Evolutionary conservation across 768 basidiomycete genomes (phyloP), one percentile per base, ranked within the genome.

Genomic region (Chalciporus chontae): DNA sequence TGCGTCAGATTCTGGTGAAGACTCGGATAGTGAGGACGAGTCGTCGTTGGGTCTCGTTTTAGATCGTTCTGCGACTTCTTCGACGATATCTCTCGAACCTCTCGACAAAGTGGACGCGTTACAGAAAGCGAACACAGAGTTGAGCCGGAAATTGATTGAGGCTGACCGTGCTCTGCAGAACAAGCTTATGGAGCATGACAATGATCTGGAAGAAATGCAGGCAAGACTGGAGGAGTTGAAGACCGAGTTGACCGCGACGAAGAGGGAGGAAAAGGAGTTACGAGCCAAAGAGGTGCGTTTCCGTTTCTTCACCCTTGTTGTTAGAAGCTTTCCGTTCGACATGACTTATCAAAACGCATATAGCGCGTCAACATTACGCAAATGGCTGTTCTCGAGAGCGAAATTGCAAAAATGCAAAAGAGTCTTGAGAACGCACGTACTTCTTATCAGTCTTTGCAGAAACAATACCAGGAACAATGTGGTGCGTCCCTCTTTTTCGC

Each of bases 211-310:
- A 57, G 88, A 92, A 51, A 78, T 90, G 69, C 85, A 94, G 60
- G 70, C 69, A 4, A 75, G 79, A 26, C 64, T 95, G 50, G 94
- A 96, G 50, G 91, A 96, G 63, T 67, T 86, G 52, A 73, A 78
- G 54, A 79, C 73, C 11, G 94, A 96, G 66, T 73, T 96, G 8
- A 83, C 75, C 13, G 77, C 85, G 6, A 85, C 87, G 5, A 89
- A 90, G 66, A 79, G 90, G 36, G 93, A 97, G 60, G 94, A 97
- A 69, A 96, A 97, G 70, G 94, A 97, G 60, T 68, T 95, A 56
- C 76, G 90, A 40, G 74, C 79, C 11, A 94, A 94, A 67, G 94
- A 96, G 75, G 90, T 90, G 51, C 9, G 57, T 70, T 57, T 40
- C 4, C 3, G 38, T 50, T 18, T 37, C 48, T 36, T 8, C n/a